These are phyloP conservation scores for Citrus sinensis DNA, from an alignment of 345 rosid species.

Conservation along the genomic window DNA sequence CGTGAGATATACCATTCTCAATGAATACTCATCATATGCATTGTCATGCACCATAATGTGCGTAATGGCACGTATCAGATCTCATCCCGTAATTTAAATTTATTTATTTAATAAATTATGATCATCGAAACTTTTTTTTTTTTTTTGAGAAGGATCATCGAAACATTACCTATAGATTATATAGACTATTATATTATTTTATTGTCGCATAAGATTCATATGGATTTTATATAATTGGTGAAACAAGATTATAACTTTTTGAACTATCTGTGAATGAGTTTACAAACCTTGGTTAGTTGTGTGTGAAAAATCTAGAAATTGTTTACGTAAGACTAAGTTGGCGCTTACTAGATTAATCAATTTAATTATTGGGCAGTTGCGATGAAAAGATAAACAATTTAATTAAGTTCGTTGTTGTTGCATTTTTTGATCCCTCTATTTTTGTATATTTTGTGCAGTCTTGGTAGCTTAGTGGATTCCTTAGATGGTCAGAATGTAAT, in stretches of 20 bases:
- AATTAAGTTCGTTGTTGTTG: neutral
- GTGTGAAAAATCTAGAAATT: neutral
- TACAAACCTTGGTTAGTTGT: neutral
- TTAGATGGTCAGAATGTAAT: too few species aligned
- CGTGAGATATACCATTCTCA: rapidly evolving
- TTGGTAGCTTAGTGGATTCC: neutral
- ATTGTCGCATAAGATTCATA: neutral
- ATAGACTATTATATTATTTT: neutral
- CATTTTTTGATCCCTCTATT: neutral
- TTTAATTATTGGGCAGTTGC: too few species aligned
- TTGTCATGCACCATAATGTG: too few species aligned
- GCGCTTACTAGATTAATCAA: neutral
- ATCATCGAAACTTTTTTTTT: too few species aligned
- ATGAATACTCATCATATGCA: too few species aligned
- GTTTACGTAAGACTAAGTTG: neutral
- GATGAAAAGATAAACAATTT: neutral
- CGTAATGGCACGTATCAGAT: too few species aligned
- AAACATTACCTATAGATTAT: too few species aligned
- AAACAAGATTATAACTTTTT: neutral
- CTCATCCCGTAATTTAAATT: neutral
- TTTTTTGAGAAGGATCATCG: too few species aligned
- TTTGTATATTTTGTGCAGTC: neutral
- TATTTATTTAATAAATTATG: too few species aligned
- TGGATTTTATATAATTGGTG: neutral
- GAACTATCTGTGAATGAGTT: neutral